Conservation (phyloP, 306 rosid species). For the Corylus avellana region DNA sequence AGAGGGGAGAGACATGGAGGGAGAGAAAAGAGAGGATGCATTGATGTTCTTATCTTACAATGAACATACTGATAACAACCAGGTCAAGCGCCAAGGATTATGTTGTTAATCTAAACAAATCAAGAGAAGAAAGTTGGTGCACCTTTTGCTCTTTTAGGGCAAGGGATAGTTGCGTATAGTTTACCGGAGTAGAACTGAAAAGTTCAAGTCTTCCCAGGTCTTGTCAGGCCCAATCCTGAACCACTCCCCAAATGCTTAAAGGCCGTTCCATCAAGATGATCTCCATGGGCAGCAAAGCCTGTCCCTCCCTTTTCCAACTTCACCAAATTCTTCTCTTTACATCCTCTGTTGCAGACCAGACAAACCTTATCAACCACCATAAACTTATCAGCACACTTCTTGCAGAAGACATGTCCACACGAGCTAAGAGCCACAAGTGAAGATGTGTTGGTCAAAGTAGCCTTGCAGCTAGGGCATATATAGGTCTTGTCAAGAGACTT, state of each 20-base stretch:
- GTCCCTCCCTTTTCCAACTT: constrained; percentile 88
- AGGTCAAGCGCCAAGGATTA: neutral
- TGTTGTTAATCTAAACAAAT: neutral
- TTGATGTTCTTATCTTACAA: neutral
- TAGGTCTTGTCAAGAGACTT: constrained; percentile 59
- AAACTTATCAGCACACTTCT: constrained; percentile 90
- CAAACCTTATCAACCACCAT: constrained; percentile 89
- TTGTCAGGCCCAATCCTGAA: constrained; percentile 85
- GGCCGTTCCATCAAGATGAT: constrained; percentile 86
- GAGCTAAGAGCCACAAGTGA: constrained; percentile 88
- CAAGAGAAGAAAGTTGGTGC: neutral
- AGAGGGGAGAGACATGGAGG: neutral
- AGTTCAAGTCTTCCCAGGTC: constrained; percentile 78
- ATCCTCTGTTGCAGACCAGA: constrained; percentile 81
- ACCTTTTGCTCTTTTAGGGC: constrained; percentile 2
- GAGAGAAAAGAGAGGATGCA: neutral
- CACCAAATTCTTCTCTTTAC: constrained; percentile 81
- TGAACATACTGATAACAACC: neutral
- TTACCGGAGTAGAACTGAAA: neutral
- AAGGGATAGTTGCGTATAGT: constrained; percentile 1
- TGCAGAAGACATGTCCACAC: constrained; percentile 92
- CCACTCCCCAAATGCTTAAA: constrained; percentile 99
- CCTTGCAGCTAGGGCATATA: constrained; percentile 95
- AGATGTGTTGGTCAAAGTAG: constrained; percentile 75
- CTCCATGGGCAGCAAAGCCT: constrained; percentile 84